These are phyloP conservation scores for Aspergillus eucalypticola DNA, from an alignment of 2,329 filamentous ascomycete species.

Conservation along the genomic window DNA sequence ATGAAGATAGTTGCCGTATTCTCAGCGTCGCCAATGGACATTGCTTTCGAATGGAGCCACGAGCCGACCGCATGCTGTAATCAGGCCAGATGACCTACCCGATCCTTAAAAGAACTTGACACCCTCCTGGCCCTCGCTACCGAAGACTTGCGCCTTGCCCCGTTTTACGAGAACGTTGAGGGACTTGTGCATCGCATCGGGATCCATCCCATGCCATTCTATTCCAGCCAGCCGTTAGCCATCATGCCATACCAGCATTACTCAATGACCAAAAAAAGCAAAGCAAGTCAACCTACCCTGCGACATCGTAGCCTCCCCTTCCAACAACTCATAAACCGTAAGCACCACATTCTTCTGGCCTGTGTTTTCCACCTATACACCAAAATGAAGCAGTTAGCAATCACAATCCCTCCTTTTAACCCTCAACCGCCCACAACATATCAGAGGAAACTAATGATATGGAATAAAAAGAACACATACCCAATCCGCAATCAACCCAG, in stretches of 20 bases:
- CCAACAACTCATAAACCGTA: slow-evolving; percentile 86
- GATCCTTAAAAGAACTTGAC: slow-evolving; percentile 87
- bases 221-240: slow-evolving; percentile 13
- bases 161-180: slow-evolving; percentile 81
- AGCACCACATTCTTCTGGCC: slow-evolving; percentile 86
- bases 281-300: slow-evolving; percentile 55
- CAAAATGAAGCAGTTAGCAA: neutral
- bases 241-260: neutral
- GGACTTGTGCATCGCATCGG: slow-evolving; percentile 75
- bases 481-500: slow-evolving; percentile 72
- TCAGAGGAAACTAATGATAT: too few species aligned
- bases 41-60: neutral
- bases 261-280: too few species aligned
- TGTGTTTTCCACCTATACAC: slow-evolving; percentile 67
- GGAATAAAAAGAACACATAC: slow-evolving; percentile 32
- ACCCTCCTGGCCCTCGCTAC: slow-evolving; percentile 80
- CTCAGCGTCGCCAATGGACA: slow-evolving; percentile 1
- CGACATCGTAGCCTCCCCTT: slow-evolving; percentile 76
- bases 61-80: neutral
- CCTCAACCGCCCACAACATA: too few species aligned
- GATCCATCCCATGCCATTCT: slow-evolving; percentile 90
- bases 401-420: neutral
- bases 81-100: neutral
- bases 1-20: slow-evolving; percentile 12
- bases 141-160: slow-evolving; percentile 92